These are phyloP conservation scores for Amauroascus niger DNA, from an alignment of 2,329 filamentous ascomycete genomes.

Conservation along the genomic window DNA sequence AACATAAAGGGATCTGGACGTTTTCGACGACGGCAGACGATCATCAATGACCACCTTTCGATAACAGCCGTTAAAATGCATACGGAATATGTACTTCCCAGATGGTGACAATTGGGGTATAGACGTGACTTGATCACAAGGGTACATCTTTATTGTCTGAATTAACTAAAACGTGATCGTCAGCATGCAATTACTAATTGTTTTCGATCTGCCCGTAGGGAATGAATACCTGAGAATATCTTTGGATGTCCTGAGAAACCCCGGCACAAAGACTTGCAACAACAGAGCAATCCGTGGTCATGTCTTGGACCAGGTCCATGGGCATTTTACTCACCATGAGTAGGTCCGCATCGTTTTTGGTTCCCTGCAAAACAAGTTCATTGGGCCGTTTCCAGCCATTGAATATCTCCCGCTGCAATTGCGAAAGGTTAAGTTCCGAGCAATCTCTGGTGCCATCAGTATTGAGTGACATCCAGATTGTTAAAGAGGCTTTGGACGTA, in stretches of 20 bases:
- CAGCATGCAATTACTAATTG: neutral
- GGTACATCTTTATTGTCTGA: constrained; percentile 63
- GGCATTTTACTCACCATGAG: constrained; percentile 50
- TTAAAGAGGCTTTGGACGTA: neutral
- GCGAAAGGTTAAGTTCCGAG: constrained; percentile 60
- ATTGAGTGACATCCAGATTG: constrained; percentile 15
- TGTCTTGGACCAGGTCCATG: constrained; percentile 85
- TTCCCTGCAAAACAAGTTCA: constrained; percentile 48
- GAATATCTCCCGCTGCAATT: constrained; percentile 65
- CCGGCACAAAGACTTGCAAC: constrained; percentile 87
- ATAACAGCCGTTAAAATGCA: constrained; percentile 93
- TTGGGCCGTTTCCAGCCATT: constrained; percentile 69
- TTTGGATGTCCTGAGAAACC: constrained; percentile 58
- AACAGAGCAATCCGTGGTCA: constrained; percentile 92
- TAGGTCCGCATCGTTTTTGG: constrained; percentile 23
- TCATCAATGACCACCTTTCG: constrained; percentile 84
- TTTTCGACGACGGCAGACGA: constrained; percentile 65
- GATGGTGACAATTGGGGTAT: constrained; percentile 59
- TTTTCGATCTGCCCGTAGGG: too few relatives aligned
- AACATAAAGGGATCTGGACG: constrained; percentile 69
- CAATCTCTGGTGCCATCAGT: constrained; percentile 49
- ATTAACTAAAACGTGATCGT: constrained; percentile 35
- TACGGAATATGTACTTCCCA: constrained; percentile 82
- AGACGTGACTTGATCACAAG: constrained; percentile 53
- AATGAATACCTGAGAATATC: constrained; percentile 53